Percentiles rank a stretch among this genome's conserved stretches.
phyloP scores from a whole-genome alignment of 345 rosid genomes.

The Salix caprea region DNA sequence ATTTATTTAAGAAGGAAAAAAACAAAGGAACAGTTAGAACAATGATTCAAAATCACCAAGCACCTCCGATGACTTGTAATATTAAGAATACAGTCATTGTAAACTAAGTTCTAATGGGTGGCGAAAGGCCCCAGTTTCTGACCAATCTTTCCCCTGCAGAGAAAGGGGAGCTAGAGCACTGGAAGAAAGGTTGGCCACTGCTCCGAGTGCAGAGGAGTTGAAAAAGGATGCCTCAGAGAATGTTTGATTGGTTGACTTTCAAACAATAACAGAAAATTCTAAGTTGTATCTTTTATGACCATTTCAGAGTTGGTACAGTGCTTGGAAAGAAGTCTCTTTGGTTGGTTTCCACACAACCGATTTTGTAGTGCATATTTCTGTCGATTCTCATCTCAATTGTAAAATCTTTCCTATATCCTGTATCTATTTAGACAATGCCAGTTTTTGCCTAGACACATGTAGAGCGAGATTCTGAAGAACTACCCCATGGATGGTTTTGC shows the following conservation, averaged over 20 bases:
- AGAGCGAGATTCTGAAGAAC: constrained; percentile 7
- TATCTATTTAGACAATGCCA: background rate
- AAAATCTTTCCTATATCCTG: background rate
- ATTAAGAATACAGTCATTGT: background rate
- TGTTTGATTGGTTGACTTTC: constrained; percentile 35
- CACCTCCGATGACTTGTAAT: background rate
- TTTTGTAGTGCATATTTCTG: constrained; percentile 16
- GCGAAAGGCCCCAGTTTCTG: background rate
- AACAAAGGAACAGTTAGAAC: background rate
- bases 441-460: background rate
- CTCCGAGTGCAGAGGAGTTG: constrained; percentile 46
- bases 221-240: constrained; percentile 54
- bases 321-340: constrained; percentile 19
- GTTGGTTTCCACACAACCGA: constrained; percentile 20
- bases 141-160: constrained; percentile 38
- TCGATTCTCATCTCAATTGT: constrained; percentile 18
- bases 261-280: constrained; percentile 2
- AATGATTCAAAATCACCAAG: background rate
- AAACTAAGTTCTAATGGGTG: background rate
- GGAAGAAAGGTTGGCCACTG: constrained; percentile 71
- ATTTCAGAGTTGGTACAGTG: constrained; percentile 21
- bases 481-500: background rate
- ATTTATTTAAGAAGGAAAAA: background rate
- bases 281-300: constrained; percentile 8
- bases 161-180: constrained; percentile 98